A percentile compares a stretch with the other conserved stretches of the same genome.
Conservation (phyloP, 208 protist species). For the Novymonas esmeraldas region DNA sequence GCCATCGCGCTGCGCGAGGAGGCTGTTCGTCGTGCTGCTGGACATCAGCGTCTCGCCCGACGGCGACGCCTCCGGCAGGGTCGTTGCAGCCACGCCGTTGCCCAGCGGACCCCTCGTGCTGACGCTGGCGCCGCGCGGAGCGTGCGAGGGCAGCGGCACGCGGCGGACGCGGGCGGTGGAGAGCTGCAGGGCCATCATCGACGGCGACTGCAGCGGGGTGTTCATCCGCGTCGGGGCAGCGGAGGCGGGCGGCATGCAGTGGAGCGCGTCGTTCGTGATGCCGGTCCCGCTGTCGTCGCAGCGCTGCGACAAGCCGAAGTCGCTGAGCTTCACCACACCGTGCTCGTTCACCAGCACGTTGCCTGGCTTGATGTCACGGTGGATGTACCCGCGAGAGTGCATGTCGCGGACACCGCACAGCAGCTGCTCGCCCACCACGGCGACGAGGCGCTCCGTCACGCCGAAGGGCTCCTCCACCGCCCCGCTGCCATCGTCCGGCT, state of each 20-base stretch:
- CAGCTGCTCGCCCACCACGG: constrained; percentile 84
- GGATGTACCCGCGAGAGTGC: constrained; percentile 84
- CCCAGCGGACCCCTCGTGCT: not conserved
- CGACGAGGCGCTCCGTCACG: constrained; percentile 82
- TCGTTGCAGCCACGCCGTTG: not conserved
- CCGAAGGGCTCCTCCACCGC: constrained; percentile 47
- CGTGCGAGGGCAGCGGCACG: not conserved
- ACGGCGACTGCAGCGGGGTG: constrained; percentile 41
- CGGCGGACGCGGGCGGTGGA: not conserved
- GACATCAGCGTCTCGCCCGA: not conserved
- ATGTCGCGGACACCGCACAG: constrained; percentile 84
- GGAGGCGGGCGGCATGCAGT: constrained; percentile 20
- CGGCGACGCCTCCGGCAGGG: constrained; percentile 13
- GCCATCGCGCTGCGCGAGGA: constrained; percentile 29
- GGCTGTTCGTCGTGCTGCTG: constrained; percentile 18
- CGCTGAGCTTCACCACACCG: constrained; percentile 92
- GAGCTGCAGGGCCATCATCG: constrained; percentile 3
- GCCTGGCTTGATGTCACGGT: constrained; percentile 92
- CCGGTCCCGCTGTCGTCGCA: constrained; percentile 40
- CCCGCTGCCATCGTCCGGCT: constrained; percentile 33
- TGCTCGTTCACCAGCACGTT: constrained; percentile 82
- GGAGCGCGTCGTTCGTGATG: constrained; percentile 29
- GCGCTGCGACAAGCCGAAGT: constrained; percentile 94
- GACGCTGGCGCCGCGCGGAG: constrained; percentile 1
- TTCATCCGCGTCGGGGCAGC: constrained; percentile 27